Conservation (phyloP, 2,329 filamentous ascomycete genomes). For the Trichoderma guizhouense region DNA sequence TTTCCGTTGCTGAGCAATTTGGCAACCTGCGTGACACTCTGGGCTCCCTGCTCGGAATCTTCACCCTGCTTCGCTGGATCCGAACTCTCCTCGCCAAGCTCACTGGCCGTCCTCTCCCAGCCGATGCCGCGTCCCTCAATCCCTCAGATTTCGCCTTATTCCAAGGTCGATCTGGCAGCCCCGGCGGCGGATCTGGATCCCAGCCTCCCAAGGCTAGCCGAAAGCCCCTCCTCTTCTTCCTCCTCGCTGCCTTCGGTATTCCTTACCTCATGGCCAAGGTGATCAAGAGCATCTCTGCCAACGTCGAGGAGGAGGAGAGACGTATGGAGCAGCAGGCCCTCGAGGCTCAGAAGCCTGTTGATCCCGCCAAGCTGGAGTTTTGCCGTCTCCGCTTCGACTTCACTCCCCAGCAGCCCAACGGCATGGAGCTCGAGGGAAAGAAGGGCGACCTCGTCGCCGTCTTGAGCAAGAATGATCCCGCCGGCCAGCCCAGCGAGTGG, state of each 20-base stretch:
- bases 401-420: constrained; percentile 64
- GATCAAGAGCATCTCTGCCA: constrained; percentile 78
- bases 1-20: constrained; percentile 96
- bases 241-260: constrained; percentile 88
- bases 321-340: constrained; percentile 51
- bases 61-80: constrained; percentile 92
- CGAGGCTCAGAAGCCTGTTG: constrained; percentile 57
- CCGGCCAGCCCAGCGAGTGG: constrained; percentile 92
- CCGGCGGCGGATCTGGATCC: constrained; percentile 57
- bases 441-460: constrained; percentile 96
- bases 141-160: constrained; percentile 90
- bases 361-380: constrained; percentile 91
- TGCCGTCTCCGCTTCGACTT: constrained; percentile 95
- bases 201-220: constrained; percentile 72
- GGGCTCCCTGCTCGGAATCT: constrained; percentile 90
- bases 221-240: constrained; percentile 95
- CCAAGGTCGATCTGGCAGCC: constrained; percentile 59
- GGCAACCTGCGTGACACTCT: constrained; percentile 89
- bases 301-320: constrained; percentile 77
- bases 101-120: constrained; percentile 85
- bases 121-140: constrained; percentile 80
- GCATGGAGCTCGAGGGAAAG: constrained; percentile 84
- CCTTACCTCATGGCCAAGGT: constrained; percentile 97
- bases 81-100: constrained; percentile 87
- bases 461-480: constrained; percentile 84